These are phyloP conservation scores for Aspergillus pseudotamarii DNA, from an alignment of 2,329 filamentous ascomycete genomes.

Conservation along the genomic window DNA sequence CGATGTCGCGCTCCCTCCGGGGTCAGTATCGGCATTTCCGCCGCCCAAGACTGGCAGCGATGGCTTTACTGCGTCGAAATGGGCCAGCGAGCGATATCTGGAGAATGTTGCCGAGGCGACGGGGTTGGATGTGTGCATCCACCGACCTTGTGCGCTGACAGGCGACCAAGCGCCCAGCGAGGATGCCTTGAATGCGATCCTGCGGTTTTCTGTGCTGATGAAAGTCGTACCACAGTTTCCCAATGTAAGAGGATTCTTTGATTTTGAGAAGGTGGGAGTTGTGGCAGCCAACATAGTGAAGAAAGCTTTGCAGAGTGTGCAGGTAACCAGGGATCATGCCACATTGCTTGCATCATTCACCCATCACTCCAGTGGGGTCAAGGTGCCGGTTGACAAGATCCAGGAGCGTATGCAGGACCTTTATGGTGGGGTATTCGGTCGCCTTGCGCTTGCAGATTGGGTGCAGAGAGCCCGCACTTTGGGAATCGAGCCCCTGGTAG, in stretches of 20 bases:
- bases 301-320: background rate
- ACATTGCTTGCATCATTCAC: background rate
- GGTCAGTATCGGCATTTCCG: slow-evolving; percentile 12
- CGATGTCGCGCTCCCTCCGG: slow-evolving; percentile 13
- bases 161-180: background rate
- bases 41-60: background rate
- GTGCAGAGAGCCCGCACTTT: background rate
- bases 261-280: background rate
- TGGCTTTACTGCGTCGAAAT: slow-evolving; percentile 1
- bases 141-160: background rate
- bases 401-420: background rate
- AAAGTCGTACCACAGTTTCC: slow-evolving; percentile 2
- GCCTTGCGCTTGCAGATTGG: background rate
- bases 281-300: background rate
- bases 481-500: background rate
- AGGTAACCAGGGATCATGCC: background rate
- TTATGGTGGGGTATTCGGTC: background rate
- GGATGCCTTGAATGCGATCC: background rate
- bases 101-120: background rate
- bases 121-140: background rate
- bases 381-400: background rate
- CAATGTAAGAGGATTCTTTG: background rate
- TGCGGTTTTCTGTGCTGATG: background rate
- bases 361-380: background rate
- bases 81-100: background rate